Evolutionary conservation across 2,329 filamentous ascomycete species (phyloP).

Genomic region (Pseudocercospora musae): DNA sequence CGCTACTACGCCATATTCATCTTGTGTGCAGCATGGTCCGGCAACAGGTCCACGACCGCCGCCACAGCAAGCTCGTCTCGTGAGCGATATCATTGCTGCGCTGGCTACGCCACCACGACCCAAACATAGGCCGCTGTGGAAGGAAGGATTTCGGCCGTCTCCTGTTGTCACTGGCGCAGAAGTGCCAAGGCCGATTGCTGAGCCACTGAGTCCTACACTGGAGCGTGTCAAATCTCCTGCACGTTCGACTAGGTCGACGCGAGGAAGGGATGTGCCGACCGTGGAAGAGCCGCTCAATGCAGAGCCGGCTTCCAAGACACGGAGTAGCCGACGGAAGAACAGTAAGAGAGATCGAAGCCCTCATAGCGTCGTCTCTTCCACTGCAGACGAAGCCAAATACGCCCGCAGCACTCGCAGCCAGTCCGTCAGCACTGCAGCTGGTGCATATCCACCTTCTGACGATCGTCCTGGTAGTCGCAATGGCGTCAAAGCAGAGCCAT

Average conservation of each 20-base stretch:
- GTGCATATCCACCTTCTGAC: slow-evolving; percentile 39
- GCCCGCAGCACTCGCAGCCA: slow-evolving; percentile 46
- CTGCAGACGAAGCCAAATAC: slow-evolving; percentile 43
- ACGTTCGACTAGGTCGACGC: slow-evolving; percentile 11
- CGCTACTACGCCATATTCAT: slow-evolving; percentile 14
- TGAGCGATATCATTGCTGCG: slow-evolving; percentile 27
- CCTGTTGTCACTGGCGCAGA: slow-evolving; percentile 17
- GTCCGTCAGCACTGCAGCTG: slow-evolving; percentile 47
- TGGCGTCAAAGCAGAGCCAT: slow-evolving; percentile 48
- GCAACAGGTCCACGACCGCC: slow-evolving; percentile 26
- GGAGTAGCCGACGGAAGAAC: slow-evolving; percentile 12
- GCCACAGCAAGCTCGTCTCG: slow-evolving; percentile 17
- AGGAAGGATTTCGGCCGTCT: slow-evolving; percentile 27
- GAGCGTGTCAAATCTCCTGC: slow-evolving; percentile 22
- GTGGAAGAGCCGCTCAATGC: slow-evolving; percentile 16
- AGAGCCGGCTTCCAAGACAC: slow-evolving; percentile 12
- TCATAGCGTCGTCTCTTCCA: slow-evolving; percentile 46
- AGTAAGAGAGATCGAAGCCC: slow-evolving; percentile 27
- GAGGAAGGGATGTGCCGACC: slow-evolving; percentile 13
- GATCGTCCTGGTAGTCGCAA: slow-evolving; percentile 39
- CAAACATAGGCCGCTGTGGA: slow-evolving; percentile 28
- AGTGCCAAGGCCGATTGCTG: slow-evolving; percentile 30
- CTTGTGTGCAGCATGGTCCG: slow-evolving; percentile 21
- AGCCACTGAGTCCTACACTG: slow-evolving; percentile 36
- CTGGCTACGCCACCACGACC: slow-evolving; percentile 30